Evolutionary conservation across 2,329 filamentous ascomycete species (phyloP).

Genomic region (Ophiostoma himal-ulmi): DNA sequence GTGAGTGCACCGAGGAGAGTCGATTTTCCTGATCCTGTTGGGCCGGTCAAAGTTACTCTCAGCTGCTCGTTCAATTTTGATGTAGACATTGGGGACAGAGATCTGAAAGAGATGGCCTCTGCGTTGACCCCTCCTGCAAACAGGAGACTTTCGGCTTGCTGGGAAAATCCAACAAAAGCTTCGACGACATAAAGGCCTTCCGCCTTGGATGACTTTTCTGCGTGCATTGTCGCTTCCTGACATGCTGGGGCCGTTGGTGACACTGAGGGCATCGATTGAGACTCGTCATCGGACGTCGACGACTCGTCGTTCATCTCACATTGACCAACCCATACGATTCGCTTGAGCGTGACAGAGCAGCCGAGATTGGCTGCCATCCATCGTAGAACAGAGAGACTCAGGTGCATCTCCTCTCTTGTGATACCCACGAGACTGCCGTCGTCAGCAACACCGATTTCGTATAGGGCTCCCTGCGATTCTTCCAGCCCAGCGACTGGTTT

Average conservation of each 20-base stretch:
- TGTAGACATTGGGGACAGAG: neutral
- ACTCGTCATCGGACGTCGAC: conserved; percentile 25
- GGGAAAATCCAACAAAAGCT: conserved; percentile 73
- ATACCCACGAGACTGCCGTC: conserved; percentile 87
- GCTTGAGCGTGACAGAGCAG: conserved; percentile 73
- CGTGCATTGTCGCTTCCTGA: neutral
- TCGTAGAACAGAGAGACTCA: conserved; percentile 77
- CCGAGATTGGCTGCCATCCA: conserved; percentile 91
- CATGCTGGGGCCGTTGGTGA: neutral
- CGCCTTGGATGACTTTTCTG: neutral
- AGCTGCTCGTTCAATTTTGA: conserved; percentile 55
- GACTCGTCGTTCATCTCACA: conserved; percentile 63
- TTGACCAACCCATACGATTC: conserved; percentile 76
- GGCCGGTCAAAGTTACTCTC: conserved; percentile 78
- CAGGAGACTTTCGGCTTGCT: neutral
- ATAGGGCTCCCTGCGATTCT: conserved; percentile 86
- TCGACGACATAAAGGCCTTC: conserved; percentile 72
- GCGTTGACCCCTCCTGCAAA: neutral
- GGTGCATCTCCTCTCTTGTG: conserved; percentile 83
- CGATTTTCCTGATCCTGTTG: conserved; percentile 88
- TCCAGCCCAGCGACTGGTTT: conserved; percentile 74
- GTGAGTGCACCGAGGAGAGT: conserved; percentile 83
- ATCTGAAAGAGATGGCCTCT: neutral
- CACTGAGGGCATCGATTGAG: neutral
- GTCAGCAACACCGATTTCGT: conserved; percentile 94